phyloP scores from a whole-genome alignment of 345 rosid genomes.

The Heritiera fomes region DNA sequence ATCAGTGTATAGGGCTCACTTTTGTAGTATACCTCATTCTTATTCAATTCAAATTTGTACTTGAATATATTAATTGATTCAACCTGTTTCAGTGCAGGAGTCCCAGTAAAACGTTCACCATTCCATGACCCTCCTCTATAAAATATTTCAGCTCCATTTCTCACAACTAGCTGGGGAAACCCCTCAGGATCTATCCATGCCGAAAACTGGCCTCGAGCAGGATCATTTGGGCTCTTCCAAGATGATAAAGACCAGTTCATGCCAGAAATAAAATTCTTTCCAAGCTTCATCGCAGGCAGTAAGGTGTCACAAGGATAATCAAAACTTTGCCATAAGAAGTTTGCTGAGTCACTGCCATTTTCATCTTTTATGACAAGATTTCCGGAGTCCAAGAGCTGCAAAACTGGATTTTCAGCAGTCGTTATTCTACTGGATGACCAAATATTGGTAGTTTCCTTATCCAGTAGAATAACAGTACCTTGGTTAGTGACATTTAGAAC shows the following conservation, averaged over 20 bases:
- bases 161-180: constrained; percentile 37
- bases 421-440: constrained; percentile 33
- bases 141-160: constrained; percentile 1
- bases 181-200: constrained; percentile 33
- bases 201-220: constrained; percentile 32
- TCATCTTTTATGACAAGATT: neutral
- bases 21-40: constrained; percentile 12
- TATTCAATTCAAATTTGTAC: neutral
- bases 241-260: constrained; percentile 32
- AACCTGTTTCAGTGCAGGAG: constrained; percentile 25
- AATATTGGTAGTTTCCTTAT: neutral
- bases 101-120: constrained; percentile 22
- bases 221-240: constrained; percentile 45
- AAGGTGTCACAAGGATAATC: constrained; percentile 44
- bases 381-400: constrained; percentile 12
- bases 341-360: neutral
- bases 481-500: constrained; percentile 26
- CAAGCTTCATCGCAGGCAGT: constrained; percentile 52
- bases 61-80: no score
- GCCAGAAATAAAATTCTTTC: constrained; percentile 39
- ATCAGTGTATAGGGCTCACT: neutral
- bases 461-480: constrained; percentile 25
- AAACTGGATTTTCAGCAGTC: neutral
- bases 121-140: constrained; percentile 49
- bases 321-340: constrained; percentile 54